Conservation (phyloP, 2,329 filamentous ascomycete species). For the Dothideomycetes sp. region DNA sequence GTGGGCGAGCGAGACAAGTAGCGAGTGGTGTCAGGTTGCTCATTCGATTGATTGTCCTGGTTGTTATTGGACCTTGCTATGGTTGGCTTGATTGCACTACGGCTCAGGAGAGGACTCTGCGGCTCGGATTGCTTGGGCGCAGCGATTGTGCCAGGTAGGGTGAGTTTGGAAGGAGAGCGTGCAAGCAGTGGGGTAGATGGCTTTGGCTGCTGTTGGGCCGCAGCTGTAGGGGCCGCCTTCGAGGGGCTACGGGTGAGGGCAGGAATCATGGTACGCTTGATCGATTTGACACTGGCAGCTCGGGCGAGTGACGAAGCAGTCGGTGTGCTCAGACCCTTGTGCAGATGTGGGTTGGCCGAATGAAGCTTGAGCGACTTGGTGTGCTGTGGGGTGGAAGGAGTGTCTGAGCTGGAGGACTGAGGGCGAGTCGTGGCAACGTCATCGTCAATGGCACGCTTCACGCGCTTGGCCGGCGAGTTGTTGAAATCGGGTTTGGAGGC, state of each 20-base stretch:
- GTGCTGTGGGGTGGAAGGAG: conserved; percentile 32
- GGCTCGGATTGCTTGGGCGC: background rate
- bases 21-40: conserved; percentile 14
- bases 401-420: conserved; percentile 34
- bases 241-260: conserved; percentile 14
- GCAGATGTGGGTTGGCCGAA: conserved; percentile 38
- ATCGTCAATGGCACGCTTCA: conserved; percentile 50
- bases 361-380: conserved; percentile 37
- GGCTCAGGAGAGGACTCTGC: conserved; percentile 16
- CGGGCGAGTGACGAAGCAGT: conserved; percentile 65
- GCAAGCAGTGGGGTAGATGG: conserved; percentile 10
- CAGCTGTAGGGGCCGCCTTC: conserved; percentile 9
- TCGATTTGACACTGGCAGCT: conserved; percentile 39
- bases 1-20: conserved; percentile 23
- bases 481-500: conserved; percentile 20
- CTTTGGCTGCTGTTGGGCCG: conserved; percentile 8
- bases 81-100: conserved; percentile 14
- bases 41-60: conserved; percentile 8
- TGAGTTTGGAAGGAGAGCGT: conserved; percentile 10
- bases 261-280: conserved; percentile 24
- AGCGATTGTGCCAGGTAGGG: background rate
- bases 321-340: conserved; percentile 55
- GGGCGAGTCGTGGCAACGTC: conserved; percentile 59
- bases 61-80: too few species aligned
- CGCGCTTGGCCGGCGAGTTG: conserved; percentile 51